A percentile compares a stretch with the other conserved stretches of the same genome.
These are phyloP conservation scores for Tricholoma sp. DNA, from an alignment of 768 basidiomycete genomes.

Conservation along the genomic window DNA sequence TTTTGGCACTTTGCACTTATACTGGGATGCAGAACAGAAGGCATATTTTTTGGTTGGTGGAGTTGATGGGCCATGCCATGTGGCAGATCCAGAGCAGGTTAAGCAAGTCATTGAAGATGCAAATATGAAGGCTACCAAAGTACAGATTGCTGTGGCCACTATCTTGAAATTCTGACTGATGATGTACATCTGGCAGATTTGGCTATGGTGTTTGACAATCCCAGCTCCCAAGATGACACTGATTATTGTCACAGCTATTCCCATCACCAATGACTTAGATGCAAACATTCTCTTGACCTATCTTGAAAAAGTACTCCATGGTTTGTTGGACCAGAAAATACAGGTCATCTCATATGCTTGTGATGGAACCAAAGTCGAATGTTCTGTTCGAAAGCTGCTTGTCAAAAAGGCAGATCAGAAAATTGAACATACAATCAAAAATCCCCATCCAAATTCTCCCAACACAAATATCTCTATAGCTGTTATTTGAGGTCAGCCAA, in stretches of 20 bases:
- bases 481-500: neutral
- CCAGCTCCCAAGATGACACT: no score
- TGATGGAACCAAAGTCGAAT: no score
- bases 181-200: neutral
- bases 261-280: neutral
- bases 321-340: neutral
- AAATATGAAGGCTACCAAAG: neutral
- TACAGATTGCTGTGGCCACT: neutral
- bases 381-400: constrained; percentile 8
- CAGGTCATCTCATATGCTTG: neutral
- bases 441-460: no score
- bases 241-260: neutral
- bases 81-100: constrained; percentile 21
- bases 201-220: no score
- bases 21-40: constrained; percentile 17
- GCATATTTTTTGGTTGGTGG: no score
- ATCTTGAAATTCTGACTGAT: neutral
- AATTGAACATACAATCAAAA: constrained; percentile 3
- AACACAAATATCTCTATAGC: no score
- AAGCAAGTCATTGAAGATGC: constrained; percentile 18
- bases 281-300: neutral
- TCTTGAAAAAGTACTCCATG: no score
- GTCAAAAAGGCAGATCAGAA: neutral
- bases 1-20: constrained; percentile 15
- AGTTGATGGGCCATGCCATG: constrained; percentile 21